These are phyloP conservation scores for Fusarium sp. DNA, from an alignment of 2,329 filamentous ascomycete species.

Conservation along the genomic window DNA sequence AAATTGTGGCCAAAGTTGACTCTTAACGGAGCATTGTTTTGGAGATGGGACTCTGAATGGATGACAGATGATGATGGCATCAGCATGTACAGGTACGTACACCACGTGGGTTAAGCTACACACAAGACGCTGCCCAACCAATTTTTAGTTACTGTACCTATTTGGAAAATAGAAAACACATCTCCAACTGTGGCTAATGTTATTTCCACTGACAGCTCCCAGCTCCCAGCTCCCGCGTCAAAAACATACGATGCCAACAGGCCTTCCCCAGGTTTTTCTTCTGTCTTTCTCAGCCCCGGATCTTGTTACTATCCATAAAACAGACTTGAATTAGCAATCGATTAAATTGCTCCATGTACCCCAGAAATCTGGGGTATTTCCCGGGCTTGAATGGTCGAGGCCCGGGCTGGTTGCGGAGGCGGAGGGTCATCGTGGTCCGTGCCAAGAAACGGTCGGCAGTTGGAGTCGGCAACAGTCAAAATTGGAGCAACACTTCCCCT, in stretches of 20 bases:
- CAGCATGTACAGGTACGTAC: conserved; percentile 3
- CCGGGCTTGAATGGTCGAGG: conserved; percentile 20
- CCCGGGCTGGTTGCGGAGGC: conserved; percentile 19
- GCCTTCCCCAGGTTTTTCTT: conserved; percentile 38
- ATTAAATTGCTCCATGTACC: conserved; percentile 25
- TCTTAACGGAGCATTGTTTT: conserved; percentile 14
- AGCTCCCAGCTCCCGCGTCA: neutral
- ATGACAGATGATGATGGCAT: conserved; percentile 29
- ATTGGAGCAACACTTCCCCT: conserved; percentile 3
- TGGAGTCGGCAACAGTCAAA: conserved; percentile 45
- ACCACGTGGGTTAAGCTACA: conserved; percentile 23
- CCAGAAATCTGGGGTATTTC: conserved; percentile 39
- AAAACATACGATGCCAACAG: conserved; percentile 1
- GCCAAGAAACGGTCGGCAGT: conserved; percentile 47
- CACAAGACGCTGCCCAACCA: conserved; percentile 1
- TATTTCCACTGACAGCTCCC: neutral
- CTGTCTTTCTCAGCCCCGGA: neutral
- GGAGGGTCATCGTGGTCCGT: conserved; percentile 36
- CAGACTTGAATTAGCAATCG: conserved; percentile 32
- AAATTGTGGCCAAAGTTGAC: conserved; percentile 9
- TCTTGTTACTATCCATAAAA: conserved; percentile 34
- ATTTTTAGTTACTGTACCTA: neutral
- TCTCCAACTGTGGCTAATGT: conserved; percentile 25
- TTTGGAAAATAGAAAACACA: neutral
- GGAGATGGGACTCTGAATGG: conserved; percentile 26